Evolutionary conservation across 306 rosid genomes (phyloP).

Genomic region (Vigna mungo): DNA sequence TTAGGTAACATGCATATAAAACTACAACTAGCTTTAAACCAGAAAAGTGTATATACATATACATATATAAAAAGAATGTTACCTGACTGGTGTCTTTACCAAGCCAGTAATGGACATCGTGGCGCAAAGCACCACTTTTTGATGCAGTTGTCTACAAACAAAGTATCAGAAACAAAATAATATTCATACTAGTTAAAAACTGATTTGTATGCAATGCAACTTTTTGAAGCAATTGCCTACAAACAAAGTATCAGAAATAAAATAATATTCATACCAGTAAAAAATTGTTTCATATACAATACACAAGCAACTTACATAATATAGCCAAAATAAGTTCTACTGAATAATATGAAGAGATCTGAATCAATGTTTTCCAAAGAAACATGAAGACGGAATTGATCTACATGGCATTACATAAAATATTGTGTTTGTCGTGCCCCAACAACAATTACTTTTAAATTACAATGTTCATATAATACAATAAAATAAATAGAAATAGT

Average conservation of each 20-base stretch:
- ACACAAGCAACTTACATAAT: constrained; percentile 1
- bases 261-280: neutral
- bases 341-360: constrained; percentile 12
- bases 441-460: constrained; percentile 20
- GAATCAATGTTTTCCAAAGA: constrained; percentile 28
- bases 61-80: neutral
- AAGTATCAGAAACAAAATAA: constrained; percentile 29
- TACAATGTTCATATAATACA: constrained; percentile 18
- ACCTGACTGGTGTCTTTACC: constrained; percentile 95
- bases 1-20: constrained; percentile 31
- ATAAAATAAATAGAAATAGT: constrained; percentile 10
- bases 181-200: constrained; percentile 1
- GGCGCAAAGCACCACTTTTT: constrained; percentile 83
- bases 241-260: constrained; percentile 34
- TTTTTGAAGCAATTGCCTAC: constrained; percentile 81
- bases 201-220: constrained; percentile 33
- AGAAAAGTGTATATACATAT: neutral
- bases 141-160: constrained; percentile 72
- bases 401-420: constrained; percentile 10
- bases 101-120: constrained; percentile 96
- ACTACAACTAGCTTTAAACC: constrained; percentile 14
- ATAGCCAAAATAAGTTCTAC: constrained; percentile 17
- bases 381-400: constrained; percentile 10
- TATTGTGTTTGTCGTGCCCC: constrained; percentile 5
- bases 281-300: constrained; percentile 19